Evolutionary conservation across 108 stramenopile genomes (phyloP), one percentile per base, ranked within the genome.

Genomic region (Epithemia pelagica): DNA sequence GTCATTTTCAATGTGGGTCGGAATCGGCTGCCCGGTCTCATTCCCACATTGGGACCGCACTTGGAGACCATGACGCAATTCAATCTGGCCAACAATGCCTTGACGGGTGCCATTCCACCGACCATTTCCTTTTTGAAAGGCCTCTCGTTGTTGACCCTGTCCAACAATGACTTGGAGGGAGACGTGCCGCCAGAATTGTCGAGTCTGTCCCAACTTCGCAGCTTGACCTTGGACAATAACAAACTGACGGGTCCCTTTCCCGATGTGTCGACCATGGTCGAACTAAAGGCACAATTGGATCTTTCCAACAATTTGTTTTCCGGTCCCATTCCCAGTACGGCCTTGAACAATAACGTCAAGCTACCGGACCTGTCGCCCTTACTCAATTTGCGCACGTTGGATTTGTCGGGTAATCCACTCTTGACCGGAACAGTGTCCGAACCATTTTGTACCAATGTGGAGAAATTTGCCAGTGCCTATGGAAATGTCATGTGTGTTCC

Each of bases 181-280:
- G 24, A 21, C 5, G 10, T 64, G 2, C 63, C 63, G 5, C 54
- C 67, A 29, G 65, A 53, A 21, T 74, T 68, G 58, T 23, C 30
- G 3, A 54, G 58, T 24, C 68, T 77, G 8, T 10, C 21, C 10
- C n/a, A 66, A 15, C 61, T 79, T 2, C 31, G 68, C 32, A 68
- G 65, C 51, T 54, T 71, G 0, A 30, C 57, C 0, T 57, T 77
- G 54, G 66, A 63, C 52, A 62, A 77, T 19, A 83, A 83, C 62
- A 68, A 79, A 19, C 59, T 83, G 8, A 31, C 32, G 26, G 80
- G 83, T 30, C 46, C 70, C 30, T 68, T 87, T 52, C 82, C 82
- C 5, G 37, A 46, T 15, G 15, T 46, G 15, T 10, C 10, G 10
- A 46, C 5, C 5, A 46, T 46, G 37, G 37, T 46, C 15, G 15